Base-by-base conservation (phyloP, 2,329 filamentous ascomycete species). In the Nigrospora sphaerica region DNA sequence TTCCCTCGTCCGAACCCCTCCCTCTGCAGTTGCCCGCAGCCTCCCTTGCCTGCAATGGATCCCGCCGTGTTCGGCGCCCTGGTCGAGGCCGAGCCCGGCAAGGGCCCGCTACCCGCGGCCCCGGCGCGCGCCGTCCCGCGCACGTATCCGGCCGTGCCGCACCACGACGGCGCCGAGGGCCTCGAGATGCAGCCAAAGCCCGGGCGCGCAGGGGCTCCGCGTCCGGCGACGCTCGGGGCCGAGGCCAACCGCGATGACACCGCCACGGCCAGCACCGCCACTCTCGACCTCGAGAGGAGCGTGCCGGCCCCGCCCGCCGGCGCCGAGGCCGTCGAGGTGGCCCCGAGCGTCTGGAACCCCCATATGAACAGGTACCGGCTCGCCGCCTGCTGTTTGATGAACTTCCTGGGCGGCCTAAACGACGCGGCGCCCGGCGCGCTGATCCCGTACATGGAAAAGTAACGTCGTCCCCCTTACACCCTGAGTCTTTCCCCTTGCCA, bases 361-460 rank as follows among this genome's bases (percentile, higher is more conserved):
- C 71, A 73, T 12, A 86, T 81, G 76, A 91, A 89, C 62, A 81
- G 79, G 50, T 91, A 77, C 67, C 73, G 87, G 32, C 70, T 91
- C 23, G 59, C 83, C 11, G 74, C 79, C 12, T 73, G 77, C 13
- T 88, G 84, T 52, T 58, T 86, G 38, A 76, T 83, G 50, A 84
- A 78, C 48, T 75, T 93, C 50, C 74, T 75, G 3, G 83, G 84
- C 55, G 89, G 87, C 0, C 66, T 93, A 48, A 87, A 80, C 54
- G 89, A 95, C 63, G 79, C 81, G 37, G 83, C 85, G 0, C 80
- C 87, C 2, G 88, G 88, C 58, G 86, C 88, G 12, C 60, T 93
- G 47, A 86, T 95, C 54, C 88, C 88, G 0, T 89, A 89, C 58
- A 86, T 95, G 63, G 86, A 92, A 61, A 72, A 18, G 42, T 44